Evolutionary conservation across 108 stramenopile species (phyloP).

Genomic region (Nitzschia palea): DNA sequence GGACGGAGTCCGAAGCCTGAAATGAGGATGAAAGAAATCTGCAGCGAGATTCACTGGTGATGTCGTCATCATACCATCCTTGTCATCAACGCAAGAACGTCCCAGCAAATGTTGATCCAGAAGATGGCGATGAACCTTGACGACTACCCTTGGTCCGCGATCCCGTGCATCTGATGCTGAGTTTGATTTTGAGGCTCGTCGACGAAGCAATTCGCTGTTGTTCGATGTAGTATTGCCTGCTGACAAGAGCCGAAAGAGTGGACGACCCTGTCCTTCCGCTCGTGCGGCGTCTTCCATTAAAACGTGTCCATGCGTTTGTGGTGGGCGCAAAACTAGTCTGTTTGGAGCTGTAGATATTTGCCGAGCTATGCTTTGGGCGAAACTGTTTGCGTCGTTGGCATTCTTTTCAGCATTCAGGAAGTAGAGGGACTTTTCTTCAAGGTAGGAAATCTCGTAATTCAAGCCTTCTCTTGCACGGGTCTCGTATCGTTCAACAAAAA

Average conservation of each 20-base stretch:
- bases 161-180: conserved; percentile 19
- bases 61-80: conserved; percentile 48
- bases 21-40: conserved; percentile 80
- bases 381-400: conserved; percentile 1
- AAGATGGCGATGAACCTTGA: conserved; percentile 74
- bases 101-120: conserved; percentile 73
- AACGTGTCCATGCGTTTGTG: background rate
- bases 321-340: background rate
- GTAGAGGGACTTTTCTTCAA: conserved; percentile 68
- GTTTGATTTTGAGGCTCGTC: conserved; percentile 13
- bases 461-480: conserved; percentile 14
- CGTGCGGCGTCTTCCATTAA: background rate
- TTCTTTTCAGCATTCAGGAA: conserved; percentile 2
- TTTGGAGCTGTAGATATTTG: conserved; percentile 14
- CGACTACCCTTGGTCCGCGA: conserved; percentile 41
- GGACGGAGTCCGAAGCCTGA: conserved; percentile 3
- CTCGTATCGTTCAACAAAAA: conserved; percentile 22
- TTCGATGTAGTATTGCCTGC: background rate
- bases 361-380: conserved; percentile 4
- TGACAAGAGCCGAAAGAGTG: background rate
- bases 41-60: conserved; percentile 56
- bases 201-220: background rate
- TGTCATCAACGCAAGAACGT: conserved; percentile 45
- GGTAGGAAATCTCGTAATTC: conserved; percentile 29
- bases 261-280: background rate